Conservation (phyloP, 2,329 filamentous ascomycete genomes). For the Penicillium sp. region DNA sequence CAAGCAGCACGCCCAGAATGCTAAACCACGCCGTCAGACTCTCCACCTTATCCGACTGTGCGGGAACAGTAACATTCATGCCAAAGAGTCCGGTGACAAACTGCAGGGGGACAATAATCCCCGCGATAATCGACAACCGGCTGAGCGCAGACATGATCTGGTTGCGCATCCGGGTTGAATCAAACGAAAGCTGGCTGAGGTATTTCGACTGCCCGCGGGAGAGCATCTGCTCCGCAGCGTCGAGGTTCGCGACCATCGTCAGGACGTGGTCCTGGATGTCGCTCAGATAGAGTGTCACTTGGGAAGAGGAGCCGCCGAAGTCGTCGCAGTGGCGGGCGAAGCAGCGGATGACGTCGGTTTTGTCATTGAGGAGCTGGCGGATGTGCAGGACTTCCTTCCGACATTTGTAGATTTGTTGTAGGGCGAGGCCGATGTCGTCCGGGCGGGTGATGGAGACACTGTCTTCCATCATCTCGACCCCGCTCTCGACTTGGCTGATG, state of each 20-base stretch:
- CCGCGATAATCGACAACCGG: conserved; percentile 89
- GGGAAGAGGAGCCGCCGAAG: conserved; percentile 85
- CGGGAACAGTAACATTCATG: conserved; percentile 51
- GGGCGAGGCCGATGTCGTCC: conserved; percentile 82
- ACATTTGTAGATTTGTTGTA: conserved; percentile 81
- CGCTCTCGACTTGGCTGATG: conserved; percentile 79
- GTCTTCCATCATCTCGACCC: conserved; percentile 89
- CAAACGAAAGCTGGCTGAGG: conserved; percentile 85
- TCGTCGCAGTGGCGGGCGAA: conserved; percentile 98
- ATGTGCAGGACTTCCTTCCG: conserved; percentile 91
- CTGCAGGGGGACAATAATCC: conserved; percentile 89
- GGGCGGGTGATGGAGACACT: conserved; percentile 86
- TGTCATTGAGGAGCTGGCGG: conserved; percentile 86
- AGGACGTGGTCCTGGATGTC: conserved; percentile 98
- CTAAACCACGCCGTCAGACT: conserved; percentile 48
- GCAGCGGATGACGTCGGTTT: conserved; percentile 91
- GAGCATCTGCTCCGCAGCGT: conserved; percentile 94
- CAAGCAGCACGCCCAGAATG: conserved; percentile 44
- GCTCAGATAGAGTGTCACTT: conserved; percentile 90
- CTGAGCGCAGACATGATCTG: conserved; percentile 82
- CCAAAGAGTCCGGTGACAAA: conserved; percentile 68
- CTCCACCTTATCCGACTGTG: conserved; percentile 21
- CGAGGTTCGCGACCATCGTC: conserved; percentile 93
- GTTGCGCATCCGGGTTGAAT: conserved; percentile 84
- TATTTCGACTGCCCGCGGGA: conserved; percentile 91